phyloP scores from a whole-genome alignment of 202 grass and related monocot species.

The Panicum hallii region DNA sequence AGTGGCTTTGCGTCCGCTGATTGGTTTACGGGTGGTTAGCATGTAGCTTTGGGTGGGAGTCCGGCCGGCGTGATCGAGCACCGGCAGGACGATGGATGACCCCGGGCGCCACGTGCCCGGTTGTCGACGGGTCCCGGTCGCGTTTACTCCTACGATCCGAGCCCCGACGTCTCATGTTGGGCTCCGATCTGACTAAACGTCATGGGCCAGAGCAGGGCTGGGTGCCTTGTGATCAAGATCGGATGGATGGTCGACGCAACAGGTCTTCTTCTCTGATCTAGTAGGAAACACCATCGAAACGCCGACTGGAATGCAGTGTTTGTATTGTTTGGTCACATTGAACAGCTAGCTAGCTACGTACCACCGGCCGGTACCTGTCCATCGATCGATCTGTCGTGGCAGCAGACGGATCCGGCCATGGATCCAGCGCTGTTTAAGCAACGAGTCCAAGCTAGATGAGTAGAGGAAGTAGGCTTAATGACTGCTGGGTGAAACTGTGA shows the following conservation, averaged over 20 bases:
- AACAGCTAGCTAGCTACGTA: background rate
- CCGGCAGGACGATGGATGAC: background rate
- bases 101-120: background rate
- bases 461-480: background rate
- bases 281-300: background rate
- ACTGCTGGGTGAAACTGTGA: slow-evolving; percentile 28
- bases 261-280: background rate
- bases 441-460: background rate
- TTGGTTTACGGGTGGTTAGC: slow-evolving; percentile 3
- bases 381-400: background rate
- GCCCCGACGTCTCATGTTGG: background rate
- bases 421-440: slow-evolving; percentile 14
- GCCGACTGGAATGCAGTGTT: background rate
- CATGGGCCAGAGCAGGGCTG: background rate
- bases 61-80: background rate
- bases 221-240: background rate
- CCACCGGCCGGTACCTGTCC: background rate
- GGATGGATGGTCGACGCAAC: background rate
- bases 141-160: slow-evolving; percentile 27
- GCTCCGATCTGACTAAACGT: slow-evolving; percentile 20
- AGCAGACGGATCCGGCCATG: background rate
- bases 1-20: background rate
- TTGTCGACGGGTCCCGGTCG: slow-evolving; percentile 26
- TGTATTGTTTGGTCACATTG: slow-evolving; percentile 21
- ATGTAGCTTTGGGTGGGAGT: slow-evolving; percentile 9